These are phyloP conservation scores for Gloeophyllum trabeum DNA, from an alignment of 768 basidiomycete genomes.

Conservation along the genomic window DNA sequence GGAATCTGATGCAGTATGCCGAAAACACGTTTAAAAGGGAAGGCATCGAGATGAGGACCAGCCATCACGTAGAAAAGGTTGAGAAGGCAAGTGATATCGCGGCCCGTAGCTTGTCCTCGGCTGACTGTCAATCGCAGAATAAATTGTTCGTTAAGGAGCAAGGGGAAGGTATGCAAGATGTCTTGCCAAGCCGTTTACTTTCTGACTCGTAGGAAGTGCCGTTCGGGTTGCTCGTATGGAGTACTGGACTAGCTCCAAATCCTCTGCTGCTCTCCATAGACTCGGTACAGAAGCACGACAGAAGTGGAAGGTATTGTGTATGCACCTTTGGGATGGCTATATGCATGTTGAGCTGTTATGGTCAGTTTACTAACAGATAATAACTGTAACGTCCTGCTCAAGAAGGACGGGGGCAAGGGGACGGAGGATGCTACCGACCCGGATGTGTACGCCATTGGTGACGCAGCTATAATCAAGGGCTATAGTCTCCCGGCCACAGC, in stretches of 20 bases:
- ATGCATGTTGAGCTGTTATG: background rate
- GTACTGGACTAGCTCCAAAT: constrained; percentile 76
- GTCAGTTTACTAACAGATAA: constrained; percentile 37
- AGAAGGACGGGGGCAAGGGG: background rate
- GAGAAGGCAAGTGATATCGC: constrained; percentile 30
- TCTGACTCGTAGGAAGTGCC: too few relatives aligned
- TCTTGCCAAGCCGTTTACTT: too few relatives aligned
- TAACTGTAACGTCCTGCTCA: constrained; percentile 20
- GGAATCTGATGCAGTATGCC: constrained; percentile 33
- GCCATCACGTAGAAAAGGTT: constrained; percentile 64
- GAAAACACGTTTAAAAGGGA: constrained; percentile 63
- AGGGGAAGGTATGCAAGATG: constrained; percentile 53
- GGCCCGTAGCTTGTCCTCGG: background rate
- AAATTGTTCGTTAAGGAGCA: constrained; percentile 61
- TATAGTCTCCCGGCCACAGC: constrained; percentile 71
- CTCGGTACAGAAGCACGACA: constrained; percentile 49
- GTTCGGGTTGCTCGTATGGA: constrained; percentile 81
- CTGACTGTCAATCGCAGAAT: constrained; percentile 27
- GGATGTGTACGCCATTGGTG: constrained; percentile 78
- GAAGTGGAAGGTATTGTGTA: too few relatives aligned
- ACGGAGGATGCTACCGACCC: constrained; percentile 40
- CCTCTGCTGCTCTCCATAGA: constrained; percentile 57
- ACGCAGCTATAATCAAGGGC: constrained; percentile 51
- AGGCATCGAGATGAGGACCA: constrained; percentile 61
- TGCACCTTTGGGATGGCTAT: too few relatives aligned